A percentile compares a stretch with the other conserved stretches of the same genome.
Conservation (phyloP, 805 yeast genomes). For the Hanseniaspora osmophila region DNA sequence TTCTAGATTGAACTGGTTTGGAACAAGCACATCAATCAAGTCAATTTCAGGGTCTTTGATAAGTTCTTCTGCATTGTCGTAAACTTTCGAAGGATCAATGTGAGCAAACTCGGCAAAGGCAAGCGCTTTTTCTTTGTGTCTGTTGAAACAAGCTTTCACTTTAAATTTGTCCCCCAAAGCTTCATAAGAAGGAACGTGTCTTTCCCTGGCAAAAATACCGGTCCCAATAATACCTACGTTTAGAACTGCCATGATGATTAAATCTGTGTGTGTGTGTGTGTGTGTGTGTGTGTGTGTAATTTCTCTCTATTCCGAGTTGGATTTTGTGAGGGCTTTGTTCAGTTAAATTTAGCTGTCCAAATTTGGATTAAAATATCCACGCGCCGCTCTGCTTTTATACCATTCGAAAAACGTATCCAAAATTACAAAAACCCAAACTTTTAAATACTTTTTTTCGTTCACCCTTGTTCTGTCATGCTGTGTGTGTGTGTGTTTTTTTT, state of each 20-base stretch:
- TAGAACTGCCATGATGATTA: constrained; percentile 19
- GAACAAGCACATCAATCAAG: constrained; percentile 72
- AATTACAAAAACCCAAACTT: no score
- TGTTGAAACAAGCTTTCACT: constrained; percentile 63
- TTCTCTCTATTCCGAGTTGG: background rate
- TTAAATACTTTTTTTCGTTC: no score
- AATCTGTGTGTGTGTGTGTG: background rate
- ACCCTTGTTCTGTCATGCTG: no score
- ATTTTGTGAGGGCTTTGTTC: no score
- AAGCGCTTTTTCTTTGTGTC: constrained; percentile 75
- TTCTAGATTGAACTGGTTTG: constrained; percentile 67
- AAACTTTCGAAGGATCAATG: constrained; percentile 36
- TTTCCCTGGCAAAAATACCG: constrained; percentile 76
- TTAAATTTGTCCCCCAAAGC: constrained; percentile 35
- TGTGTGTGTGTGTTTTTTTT: no score
- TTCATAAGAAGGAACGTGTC: constrained; percentile 64
- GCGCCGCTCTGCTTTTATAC: no score
- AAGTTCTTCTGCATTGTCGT: constrained; percentile 48
- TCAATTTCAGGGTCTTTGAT: constrained; percentile 56
- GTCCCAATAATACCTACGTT: constrained; percentile 66
- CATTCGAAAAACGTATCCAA: no score
- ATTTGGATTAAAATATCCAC: no score
- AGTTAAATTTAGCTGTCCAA: no score
- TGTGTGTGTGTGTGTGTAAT: background rate
- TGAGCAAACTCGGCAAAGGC: constrained; percentile 55